Evolutionary conservation across 441 rosid genomes (phyloP), one percentile per base, ranked within the genome.

Genomic region (Gossypium trilobum): DNA sequence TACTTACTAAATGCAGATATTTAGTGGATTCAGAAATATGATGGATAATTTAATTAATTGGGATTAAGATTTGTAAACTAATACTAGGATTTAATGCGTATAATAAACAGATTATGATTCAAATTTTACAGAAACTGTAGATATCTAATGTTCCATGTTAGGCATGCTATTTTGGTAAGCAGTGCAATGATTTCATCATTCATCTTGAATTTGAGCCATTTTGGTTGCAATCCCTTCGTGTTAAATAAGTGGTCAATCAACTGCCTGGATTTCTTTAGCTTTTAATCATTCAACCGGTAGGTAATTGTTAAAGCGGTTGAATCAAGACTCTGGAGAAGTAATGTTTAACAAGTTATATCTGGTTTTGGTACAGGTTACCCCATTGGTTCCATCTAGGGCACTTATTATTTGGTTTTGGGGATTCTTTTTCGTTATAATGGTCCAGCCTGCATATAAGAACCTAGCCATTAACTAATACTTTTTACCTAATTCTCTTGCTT

Each of bases 401-500:
- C 42, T 59, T n/a, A 19, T 59, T 59, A 59, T n/a, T 31, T 31
- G 22, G 5, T 14, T 59, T 2, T 5, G 2, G 22, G 20, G 5
- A 29, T 60, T 29, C 66, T 31, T 60, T 60, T 60, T 11, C 44
- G 10, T 60, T 10, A 65, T 60, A 19, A 11, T 48, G 23, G 52
- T 13, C 54, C 23, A 16, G 10, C 22, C 42, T 46, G 42, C n/a
- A 51, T 56, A 29, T 54, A 61, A 59, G 8, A 42, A 63, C 2
- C 50, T 17, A 23, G 23, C 22, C 44, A 60, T 29, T 44, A 31
- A 31, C 36, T 31, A 5, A 31, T 31, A 5, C 36, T 31, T 31
- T 31, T 51, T 51, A 14, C 17, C 9, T 61, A 50, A 46, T 75
- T 23, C 23, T 67, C 73, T 65, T 67, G 25, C 2, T 73, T 69